These are phyloP conservation scores for Septoria petroselini DNA, from an alignment of 2,329 filamentous ascomycete genomes.

Conservation along the genomic window DNA sequence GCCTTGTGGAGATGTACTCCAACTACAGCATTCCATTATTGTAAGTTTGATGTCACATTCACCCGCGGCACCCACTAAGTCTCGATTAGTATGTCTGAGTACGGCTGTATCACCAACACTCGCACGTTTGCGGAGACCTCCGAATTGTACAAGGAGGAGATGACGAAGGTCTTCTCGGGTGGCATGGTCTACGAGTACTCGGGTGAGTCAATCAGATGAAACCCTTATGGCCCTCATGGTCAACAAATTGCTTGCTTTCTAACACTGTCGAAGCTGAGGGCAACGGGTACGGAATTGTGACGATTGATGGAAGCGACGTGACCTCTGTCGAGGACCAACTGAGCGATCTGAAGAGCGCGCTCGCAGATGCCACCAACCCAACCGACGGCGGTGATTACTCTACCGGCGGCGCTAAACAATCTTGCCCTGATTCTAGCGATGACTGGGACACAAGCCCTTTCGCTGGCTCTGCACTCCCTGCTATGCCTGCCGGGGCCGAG, in stretches of 20 bases:
- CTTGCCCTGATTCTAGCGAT: constrained; percentile 52
- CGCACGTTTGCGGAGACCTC: constrained; percentile 76
- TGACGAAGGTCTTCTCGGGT: constrained; percentile 87
- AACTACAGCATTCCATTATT: constrained; percentile 85
- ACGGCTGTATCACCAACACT: constrained; percentile 77
- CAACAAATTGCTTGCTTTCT: too few relatives aligned
- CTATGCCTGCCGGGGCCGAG: constrained; percentile 54
- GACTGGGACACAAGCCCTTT: constrained; percentile 55
- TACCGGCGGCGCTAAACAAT: constrained; percentile 48
- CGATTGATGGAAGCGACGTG: constrained; percentile 51
- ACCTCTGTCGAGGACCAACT: constrained; percentile 60
- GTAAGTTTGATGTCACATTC: constrained; percentile 29
- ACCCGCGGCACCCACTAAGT: neutral
- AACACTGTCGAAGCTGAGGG: too few relatives aligned
- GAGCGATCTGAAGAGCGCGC: constrained; percentile 52
- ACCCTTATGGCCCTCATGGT: too few relatives aligned
- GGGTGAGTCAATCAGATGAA: constrained; percentile 44
- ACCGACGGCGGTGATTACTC: constrained; percentile 58
- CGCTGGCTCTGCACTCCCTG: constrained; percentile 50
- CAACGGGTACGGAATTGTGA: constrained; percentile 75
- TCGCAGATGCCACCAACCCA: constrained; percentile 50
- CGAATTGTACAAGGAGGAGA: constrained; percentile 74
- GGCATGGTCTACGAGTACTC: constrained; percentile 95
- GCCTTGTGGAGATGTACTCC: constrained; percentile 81
- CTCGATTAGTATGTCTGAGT: constrained; percentile 61